A percentile compares a stretch with the other conserved stretches of the same genome.
Conservation (phyloP, 352 stramenopile species). For the Phytophthora fragariae region DNA sequence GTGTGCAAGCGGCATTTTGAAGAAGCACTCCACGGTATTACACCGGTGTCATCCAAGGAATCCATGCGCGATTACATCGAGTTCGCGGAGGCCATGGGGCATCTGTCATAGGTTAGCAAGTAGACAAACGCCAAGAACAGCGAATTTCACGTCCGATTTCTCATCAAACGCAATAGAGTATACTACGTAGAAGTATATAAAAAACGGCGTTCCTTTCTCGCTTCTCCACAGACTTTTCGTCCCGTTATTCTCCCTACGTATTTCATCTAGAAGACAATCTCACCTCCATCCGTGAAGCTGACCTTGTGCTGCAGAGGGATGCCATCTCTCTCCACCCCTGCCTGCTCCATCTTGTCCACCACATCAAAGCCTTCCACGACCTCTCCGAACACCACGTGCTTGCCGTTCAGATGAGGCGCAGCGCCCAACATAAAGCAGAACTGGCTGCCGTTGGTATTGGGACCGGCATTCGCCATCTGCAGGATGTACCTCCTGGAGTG, state of each 20-base stretch:
- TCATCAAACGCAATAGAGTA: conserved; percentile 23
- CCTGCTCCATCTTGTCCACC: conserved; percentile 84
- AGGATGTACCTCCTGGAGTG: conserved; percentile 87
- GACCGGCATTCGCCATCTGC: conserved; percentile 98
- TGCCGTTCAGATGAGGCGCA: conserved; percentile 78
- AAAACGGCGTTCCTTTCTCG: background rate
- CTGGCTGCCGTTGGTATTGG: conserved; percentile 98
- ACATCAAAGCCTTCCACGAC: conserved; percentile 86
- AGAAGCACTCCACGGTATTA: conserved; percentile 52
- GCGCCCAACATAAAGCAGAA: conserved; percentile 98
- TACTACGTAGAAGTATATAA: background rate
- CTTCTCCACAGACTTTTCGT: background rate
- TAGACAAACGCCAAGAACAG: background rate
- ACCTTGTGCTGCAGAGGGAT: conserved; percentile 80
- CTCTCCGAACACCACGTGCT: conserved; percentile 89
- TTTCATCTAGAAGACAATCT: conserved; percentile 57
- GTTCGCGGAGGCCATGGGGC: conserved; percentile 72
- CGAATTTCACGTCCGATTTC: background rate
- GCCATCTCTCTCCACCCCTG: conserved; percentile 68
- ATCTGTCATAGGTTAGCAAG: conserved; percentile 39
- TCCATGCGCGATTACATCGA: conserved; percentile 65
- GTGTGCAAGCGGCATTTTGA: conserved; percentile 75
- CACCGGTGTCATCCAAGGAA: conserved; percentile 62
- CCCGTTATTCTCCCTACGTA: background rate
- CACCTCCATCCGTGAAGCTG: conserved; percentile 72